These are phyloP conservation scores for Colletotrichum sp. DNA, from an alignment of 2,329 filamentous ascomycete species.

Conservation along the genomic window DNA sequence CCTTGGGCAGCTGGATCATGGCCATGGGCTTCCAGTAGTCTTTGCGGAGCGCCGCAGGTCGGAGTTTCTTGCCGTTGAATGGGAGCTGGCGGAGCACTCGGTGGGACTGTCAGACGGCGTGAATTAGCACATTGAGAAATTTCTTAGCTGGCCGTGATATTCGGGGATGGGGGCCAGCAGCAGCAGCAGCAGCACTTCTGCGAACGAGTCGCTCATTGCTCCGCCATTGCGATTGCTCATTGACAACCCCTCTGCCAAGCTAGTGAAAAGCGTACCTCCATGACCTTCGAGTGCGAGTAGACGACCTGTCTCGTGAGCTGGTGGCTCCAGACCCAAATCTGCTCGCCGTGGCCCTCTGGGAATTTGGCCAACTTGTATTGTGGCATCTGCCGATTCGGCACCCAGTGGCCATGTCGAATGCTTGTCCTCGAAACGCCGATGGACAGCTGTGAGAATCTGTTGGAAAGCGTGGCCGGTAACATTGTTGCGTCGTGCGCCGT, in stretches of 20 bases:
- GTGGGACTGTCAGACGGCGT: conserved; percentile 36
- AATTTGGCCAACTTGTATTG: conserved; percentile 25
- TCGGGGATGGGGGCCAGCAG: not conserved
- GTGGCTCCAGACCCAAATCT: conserved; percentile 62
- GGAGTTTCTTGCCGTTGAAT: conserved; percentile 72
- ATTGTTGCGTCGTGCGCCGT: conserved; percentile 33
- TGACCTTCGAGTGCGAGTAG: conserved; percentile 52
- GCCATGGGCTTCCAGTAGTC: conserved; percentile 71
- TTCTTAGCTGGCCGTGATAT: not conserved
- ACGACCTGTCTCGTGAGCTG: conserved; percentile 55
- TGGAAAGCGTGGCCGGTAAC: conserved; percentile 37
- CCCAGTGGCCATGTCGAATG: conserved; percentile 42
- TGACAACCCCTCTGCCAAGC: not conserved
- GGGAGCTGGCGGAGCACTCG: conserved; percentile 62
- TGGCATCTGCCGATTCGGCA: conserved; percentile 23
- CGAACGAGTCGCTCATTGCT: not conserved
- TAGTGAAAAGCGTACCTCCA: conserved; percentile 45
- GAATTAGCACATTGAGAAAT: not conserved
- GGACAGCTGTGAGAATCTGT: conserved; percentile 46
- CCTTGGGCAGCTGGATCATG: conserved; percentile 61
- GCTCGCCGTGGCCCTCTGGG: conserved; percentile 56
- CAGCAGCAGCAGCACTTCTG: not conserved
- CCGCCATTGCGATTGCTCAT: not conserved
- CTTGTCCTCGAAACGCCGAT: conserved; percentile 44
- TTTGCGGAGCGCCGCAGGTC: conserved; percentile 67